Base-by-base conservation (phyloP, 2,329 filamentous ascomycete species). In the Periglandula ipomoeae region DNA sequence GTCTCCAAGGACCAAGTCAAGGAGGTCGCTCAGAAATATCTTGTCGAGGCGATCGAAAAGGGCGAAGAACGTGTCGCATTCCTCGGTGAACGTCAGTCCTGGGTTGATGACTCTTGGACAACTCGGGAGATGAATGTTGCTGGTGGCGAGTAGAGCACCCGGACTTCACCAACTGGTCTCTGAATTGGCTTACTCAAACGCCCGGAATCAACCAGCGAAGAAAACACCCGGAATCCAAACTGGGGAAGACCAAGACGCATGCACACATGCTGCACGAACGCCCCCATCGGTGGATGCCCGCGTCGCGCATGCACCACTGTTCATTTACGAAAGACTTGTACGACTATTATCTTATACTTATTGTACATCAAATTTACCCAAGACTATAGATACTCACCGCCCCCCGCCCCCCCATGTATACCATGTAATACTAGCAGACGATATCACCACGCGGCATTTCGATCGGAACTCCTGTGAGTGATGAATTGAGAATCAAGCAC, bases 21-120 rank as follows among this genome's bases (percentile, higher is more conserved):
- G 53, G 75, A 83, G 38, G 90, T 83, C 11, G 93, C 93, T 0
- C 84, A 95, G 58, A 79, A 81, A 58, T 95, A 89, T 63, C 72
- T 95, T 13, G 83, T 94, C 24, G 79, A 88, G 41, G 74, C 74
- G 5, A 69, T 85, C 8, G 74, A 75, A 19, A 78, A 75, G 48
- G 70, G 74, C 34, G 67, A 81, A 52, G 82, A 82, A 50, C 79
- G 81, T 47, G 71, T 83, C 22, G 80, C 84, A 20, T 84, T 97
- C 53, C 73, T 98, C 4, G 91, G 91, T 34, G 84, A 91, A 71
- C 86, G 84, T 70, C 87, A 87, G 64, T 75, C 83, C 10, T 95
- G 87, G 83, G 79, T 85, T 22, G 82, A 88, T 56, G 75, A 72
- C 22, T 69, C 71, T 13, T 97, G 91, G 91, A 77, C 79, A 47